Evolutionary conservation across 78 protist genomes (phyloP).

Genomic region (Planoprotostelium fungivorum): DNA sequence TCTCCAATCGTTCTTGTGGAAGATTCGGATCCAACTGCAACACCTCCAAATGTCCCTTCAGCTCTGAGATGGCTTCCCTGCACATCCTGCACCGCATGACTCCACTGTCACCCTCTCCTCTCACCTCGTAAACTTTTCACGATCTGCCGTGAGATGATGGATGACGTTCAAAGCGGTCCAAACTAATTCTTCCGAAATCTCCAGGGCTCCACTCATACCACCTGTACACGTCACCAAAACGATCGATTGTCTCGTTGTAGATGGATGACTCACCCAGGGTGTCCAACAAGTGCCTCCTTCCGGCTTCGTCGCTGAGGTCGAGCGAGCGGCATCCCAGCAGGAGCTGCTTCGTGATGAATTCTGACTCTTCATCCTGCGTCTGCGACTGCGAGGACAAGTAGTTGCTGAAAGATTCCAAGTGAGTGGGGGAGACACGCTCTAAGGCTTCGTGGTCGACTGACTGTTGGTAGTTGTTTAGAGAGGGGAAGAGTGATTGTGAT

Average conservation of each 20-base stretch:
- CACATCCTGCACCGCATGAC: not conserved
- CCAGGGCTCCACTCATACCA: not conserved
- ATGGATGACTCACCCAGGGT: not conserved
- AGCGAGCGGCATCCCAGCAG: not conserved
- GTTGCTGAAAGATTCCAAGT: not conserved
- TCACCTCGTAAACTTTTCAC: not conserved
- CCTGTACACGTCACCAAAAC: too few relatives aligned
- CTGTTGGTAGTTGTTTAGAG: not conserved
- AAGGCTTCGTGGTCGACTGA: not conserved
- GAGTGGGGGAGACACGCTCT: not conserved
- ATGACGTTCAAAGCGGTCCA: not conserved
- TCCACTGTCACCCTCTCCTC: not conserved
- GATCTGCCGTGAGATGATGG: not conserved
- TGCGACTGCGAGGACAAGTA: not conserved
- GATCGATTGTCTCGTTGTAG: not conserved
- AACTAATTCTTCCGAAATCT: not conserved
- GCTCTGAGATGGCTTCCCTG: not conserved
- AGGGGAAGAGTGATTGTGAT: not conserved
- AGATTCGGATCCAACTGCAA: not conserved
- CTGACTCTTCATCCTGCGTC: not conserved
- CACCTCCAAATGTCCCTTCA: not conserved
- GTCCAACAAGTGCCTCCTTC: not conserved
- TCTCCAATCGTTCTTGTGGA: not conserved
- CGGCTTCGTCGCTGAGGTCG: not conserved
- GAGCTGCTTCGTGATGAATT: not conserved